Conservation (phyloP, 805 yeast species). For the Ogataea henricii region DNA sequence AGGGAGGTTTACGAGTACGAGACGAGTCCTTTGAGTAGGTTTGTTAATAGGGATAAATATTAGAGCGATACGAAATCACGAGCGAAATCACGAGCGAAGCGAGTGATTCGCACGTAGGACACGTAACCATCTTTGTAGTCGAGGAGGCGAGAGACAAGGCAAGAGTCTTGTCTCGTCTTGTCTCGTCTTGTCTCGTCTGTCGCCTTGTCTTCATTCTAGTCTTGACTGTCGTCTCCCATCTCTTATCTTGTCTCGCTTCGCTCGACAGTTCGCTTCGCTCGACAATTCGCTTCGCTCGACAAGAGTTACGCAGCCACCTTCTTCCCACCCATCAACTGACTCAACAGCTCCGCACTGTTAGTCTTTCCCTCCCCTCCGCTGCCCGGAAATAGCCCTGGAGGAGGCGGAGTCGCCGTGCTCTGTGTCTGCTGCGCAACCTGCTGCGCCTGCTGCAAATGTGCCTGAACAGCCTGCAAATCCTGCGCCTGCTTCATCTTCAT, state of each 20-base stretch:
- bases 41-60: constrained; percentile 24
- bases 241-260: no score
- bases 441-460: constrained; percentile 22
- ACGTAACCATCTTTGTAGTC: no score
- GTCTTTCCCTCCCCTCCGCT: constrained; percentile 17
- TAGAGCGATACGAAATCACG: background rate
- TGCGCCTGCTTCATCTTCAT: constrained; percentile 21
- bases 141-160: no score
- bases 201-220: no score
- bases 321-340: constrained; percentile 83
- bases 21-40: constrained; percentile 25
- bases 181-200: no score
- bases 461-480: constrained; percentile 22
- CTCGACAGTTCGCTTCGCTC: no score
- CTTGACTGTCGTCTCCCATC: no score
- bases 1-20: constrained; percentile 22
- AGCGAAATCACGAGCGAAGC: background rate
- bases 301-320: constrained; percentile 24
- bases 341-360: constrained; percentile 66
- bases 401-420: constrained; percentile 62
- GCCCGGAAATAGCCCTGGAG: constrained; percentile 62
- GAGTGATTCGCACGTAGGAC: background rate
- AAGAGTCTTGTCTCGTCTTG: no score
- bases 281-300: background rate
- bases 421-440: constrained; percentile 14